Evolutionary conservation across 2,329 filamentous ascomycete genomes (phyloP), one percentile per base, ranked within the genome.

Genomic region (Zymoseptoria tritici): DNA sequence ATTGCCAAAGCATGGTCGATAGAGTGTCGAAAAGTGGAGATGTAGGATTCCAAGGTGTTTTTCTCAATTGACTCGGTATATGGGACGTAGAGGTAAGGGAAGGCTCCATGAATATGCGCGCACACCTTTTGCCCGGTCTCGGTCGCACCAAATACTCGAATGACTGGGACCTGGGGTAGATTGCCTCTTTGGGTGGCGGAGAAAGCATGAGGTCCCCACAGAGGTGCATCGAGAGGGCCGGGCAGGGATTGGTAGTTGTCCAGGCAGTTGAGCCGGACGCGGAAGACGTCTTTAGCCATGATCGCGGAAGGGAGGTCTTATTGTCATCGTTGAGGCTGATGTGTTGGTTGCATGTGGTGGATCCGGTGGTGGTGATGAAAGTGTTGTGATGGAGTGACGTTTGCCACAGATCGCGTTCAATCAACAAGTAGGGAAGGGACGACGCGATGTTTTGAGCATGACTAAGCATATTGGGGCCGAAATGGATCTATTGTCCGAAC

Each of bases 91-190:
- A 97, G 79, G 72, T 99, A 99, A 1, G 94, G 94, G 69, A 99
- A 92, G 21, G 90, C 91, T 61, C 95, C 94, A 75, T 97, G 94
- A 58, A 99, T 85, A 77, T 99, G 94, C 29, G 90, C 90, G 77
- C 94, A 97, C 16, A 97, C 91, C 72, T 95, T 97, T 76, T 97
- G 92, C 0, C 94, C 94, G 0, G 91, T 94, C 73, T 96, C 91
- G 0, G 93, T 97, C 3, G 91, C 87, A 0, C 94, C 94, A 75
- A 97, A 99, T 9, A 95, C 83, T 65, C 94, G 85, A 61, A 99
- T 86, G 9, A 97, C 85, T 0, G 94, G 93, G 0, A 97, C 85
- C 64, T 85, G 88, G 9, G 89, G 87, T 36, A 84, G 83, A 61
- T 84, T 85, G 63, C 80, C 78, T 61, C 82, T 76, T 54, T 78